phyloP scores from a whole-genome alignment of 257 asterid species.

The Anisodus acutangulus region DNA sequence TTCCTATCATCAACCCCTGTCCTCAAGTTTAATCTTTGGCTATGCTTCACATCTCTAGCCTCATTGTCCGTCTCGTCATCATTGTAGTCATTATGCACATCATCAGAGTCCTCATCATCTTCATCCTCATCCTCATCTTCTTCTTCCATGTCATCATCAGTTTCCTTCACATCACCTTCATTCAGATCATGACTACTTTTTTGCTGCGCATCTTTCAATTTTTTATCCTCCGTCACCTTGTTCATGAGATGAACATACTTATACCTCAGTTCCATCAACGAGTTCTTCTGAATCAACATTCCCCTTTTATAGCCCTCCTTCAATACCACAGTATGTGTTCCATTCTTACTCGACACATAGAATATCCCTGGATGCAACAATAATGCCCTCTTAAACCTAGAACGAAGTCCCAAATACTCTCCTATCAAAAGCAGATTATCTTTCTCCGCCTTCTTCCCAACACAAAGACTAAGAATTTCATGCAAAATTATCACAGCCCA shows the following conservation, averaged over 20 bases:
- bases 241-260: conserved; percentile 72
- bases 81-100: conserved; percentile 40
- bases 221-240: conserved; percentile 50
- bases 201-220: conserved; percentile 34
- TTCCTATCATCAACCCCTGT: conserved; percentile 14
- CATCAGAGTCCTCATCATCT: conserved; percentile 38
- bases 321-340: conserved; percentile 74
- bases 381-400: conserved; percentile 77
- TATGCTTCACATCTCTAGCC: background rate
- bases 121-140: conserved; percentile 41
- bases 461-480: conserved; percentile 76
- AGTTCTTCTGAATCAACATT: conserved; percentile 59
- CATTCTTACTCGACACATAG: conserved; percentile 70
- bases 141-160: conserved; percentile 38
- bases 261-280: conserved; percentile 66
- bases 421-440: conserved; percentile 72
- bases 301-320: conserved; percentile 84
- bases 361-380: conserved; percentile 91
- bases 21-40: background rate
- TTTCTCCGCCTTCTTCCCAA: conserved; percentile 81
- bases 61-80: conserved; percentile 21
- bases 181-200: conserved; percentile 44
- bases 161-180: conserved; percentile 44
- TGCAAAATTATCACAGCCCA: conserved; percentile 80
- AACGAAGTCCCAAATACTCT: conserved; percentile 77